Evolutionary conservation across 169 alveolate genomes (phyloP), one percentile per base, ranked within the genome.

Genomic region (Cryptosporidium bovis): DNA sequence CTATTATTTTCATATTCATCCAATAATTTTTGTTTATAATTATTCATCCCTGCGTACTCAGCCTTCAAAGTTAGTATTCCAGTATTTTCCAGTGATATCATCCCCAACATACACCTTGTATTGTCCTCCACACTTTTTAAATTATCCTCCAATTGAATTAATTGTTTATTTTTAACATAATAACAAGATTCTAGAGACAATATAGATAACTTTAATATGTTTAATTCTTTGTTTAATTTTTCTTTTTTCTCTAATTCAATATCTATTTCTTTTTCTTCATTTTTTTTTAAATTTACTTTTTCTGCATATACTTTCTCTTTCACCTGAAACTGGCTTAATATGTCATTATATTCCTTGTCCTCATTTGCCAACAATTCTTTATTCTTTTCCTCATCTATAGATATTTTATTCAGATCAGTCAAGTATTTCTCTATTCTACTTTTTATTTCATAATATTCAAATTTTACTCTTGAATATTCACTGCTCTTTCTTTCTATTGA

Each of bases 61-160:
- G 66, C 18, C 12, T 53, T 77, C 10, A 40, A 36, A 10, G 64
- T 40, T 44, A 77, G 51, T 24, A 77, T 58, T 8, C 60, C 87
- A 40, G 87, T 44, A 62, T 62, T 62, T 51, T 77, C 87, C 71
- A 40, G 10, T 4, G 87, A 77, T 6, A 77, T 62, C 71, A 77
- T 60, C 6, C 71, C 87, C 58, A 60, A 48, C 15, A 77, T 58
- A 50, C 87, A 77, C 29, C 64, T 60, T 40, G 71, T 77, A 36
- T 34, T 77, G 31, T 77, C 87, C 33, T 77, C 87, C 16, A 77
- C 34, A 29, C 56, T 71, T 27, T 44, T 77, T 44, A 77, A 62
- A 40, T 15, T 60, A 4, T 40, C 87, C 50, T 77, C 87, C 55
- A 60, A 20, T 18, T 27, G n/a, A 8, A 60, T 24, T 18, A 60